Conservation (phyloP, 192 early-diverging fungal species). For the Coemansia reversa region DNA sequence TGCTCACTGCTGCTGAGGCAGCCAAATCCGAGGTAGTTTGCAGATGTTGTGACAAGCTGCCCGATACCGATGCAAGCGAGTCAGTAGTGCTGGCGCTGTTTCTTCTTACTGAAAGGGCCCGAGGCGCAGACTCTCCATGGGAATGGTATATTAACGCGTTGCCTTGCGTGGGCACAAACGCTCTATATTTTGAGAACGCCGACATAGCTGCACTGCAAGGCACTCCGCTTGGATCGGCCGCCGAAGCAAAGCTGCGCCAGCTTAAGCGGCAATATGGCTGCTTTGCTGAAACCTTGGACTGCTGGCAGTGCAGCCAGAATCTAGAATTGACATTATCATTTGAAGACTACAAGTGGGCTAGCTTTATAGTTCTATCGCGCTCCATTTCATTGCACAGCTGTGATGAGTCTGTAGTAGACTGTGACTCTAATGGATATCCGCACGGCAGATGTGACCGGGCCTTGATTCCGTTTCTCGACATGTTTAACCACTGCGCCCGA, state of each 20-base stretch:
- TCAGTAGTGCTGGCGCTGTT: conserved; percentile 23
- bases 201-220: conserved; percentile 12
- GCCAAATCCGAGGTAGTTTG: conserved; percentile 16
- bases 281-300: conserved; percentile 3
- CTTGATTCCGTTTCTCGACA: conserved; percentile 30
- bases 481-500: conserved; percentile 34
- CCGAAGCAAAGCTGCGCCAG: conserved; percentile 25
- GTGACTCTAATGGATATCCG: neutral
- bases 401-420: neutral
- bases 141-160: conserved; percentile 29
- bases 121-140: conserved; percentile 19
- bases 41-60: conserved; percentile 10
- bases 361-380: conserved; percentile 30
- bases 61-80: neutral
- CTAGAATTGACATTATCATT: neutral
- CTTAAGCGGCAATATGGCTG: conserved; percentile 16
- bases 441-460: conserved; percentile 23
- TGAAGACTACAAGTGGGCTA: conserved; percentile 33
- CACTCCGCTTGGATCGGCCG: conserved; percentile 27
- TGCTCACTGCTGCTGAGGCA: conserved; percentile 23
- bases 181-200: conserved; percentile 11
- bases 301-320: neutral
- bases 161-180: conserved; percentile 12
- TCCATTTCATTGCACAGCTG: conserved; percentile 35
- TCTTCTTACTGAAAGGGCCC: conserved; percentile 24